Base-by-base conservation (phyloP, 352 stramenopile genomes). In the Pythium rhizo-oryzae region DNA sequence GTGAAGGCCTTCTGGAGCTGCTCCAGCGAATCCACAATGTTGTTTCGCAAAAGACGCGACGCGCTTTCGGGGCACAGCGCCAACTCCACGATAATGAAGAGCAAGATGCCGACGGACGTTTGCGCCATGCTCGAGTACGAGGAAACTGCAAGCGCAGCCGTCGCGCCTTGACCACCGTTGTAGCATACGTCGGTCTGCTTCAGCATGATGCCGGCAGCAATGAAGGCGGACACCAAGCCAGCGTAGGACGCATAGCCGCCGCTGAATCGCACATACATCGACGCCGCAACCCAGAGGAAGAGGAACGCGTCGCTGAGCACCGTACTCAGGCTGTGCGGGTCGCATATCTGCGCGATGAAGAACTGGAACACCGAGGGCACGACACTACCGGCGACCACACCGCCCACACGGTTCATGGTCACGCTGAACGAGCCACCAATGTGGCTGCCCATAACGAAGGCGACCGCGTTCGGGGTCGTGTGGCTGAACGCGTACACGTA, bases 291-390 rank as follows among this genome's bases (percentile, higher is more conserved):
- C 86, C 86, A 94, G 23, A 91, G 56, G 65, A 94, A 93, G 11
- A 94, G 72, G 37, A 82, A 60, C 13, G 85, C 9, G 25, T 87
- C 67, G 0, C 80, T 89, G 7, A 92, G 71, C 39, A 82, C 62
- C 8, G 78, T 72, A 30, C 83, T 79, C 37, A 90, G 37, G 33
- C 69, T 70, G 30, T 59, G 50, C 1, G 78, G 77, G 13, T 66
- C 54, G 56, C 86, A 94, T 19, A 90, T 76, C 61, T 94, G 82
- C 11, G 81, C 79, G 67, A 92, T 88, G 70, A 93, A 93, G 65
- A 94, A 93, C 79, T 92, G 82, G 63, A 92, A 91, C 0, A 95
- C 84, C 18, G 85, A 93, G 21, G 87, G 87, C 55, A 95, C 78
- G 37, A 95, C 84, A 69, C 82, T 92, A 4, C 85, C 87, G 1